Evolutionary conservation across 2,329 filamentous ascomycete genomes (phyloP), one percentile per base, ranked within the genome.

Genomic region (Diplodia scrobiculata): DNA sequence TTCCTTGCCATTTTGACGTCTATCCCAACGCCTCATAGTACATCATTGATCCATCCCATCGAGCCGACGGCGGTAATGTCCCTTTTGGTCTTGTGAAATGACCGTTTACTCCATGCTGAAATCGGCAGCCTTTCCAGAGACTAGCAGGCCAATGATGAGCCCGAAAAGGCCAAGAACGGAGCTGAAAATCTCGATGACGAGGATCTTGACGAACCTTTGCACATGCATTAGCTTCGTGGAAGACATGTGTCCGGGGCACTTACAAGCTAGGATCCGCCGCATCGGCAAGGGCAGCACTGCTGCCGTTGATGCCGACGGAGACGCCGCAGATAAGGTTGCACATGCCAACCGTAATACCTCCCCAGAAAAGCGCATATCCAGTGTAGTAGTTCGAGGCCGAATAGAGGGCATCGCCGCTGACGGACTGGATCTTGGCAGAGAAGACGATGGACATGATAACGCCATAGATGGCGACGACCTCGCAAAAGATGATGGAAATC

Each of bases 391-490:
- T 91, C 77, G 87, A 87, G 63, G 86, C 87, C 13, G 89, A 89
- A 80, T 89, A 90, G 34, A 92, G 79, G 19, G 84, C 84, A 47
- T 89, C 86, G 66, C 84, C 84, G 51, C 83, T 76, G 34, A 95
- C 85, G 66, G 84, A 78, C 72, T 86, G 85, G 72, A 99, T 82
- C 80, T 97, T 96, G 68, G 93, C 86, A 52, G 93, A 96, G 83
- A 98, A 98, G 74, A 99, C 91, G 78, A 99, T 99, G 73, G 93
- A 90, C 92, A 99, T 99, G 82, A 99, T 99, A 80, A 99, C 94
- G 74, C 96, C 96, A 85, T 99, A 99, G 79, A 99, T 99, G 80
- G 95, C 95, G 75, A 99, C 95, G 76, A 99, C 95, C 82, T 99
- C 95, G 84, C 95, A 99, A 83, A 99, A 99, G 82, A 99, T 98